These are phyloP conservation scores for Gracilaria vermiculophylla DNA, from an alignment of 23 red algal species.

Conservation along the genomic window DNA sequence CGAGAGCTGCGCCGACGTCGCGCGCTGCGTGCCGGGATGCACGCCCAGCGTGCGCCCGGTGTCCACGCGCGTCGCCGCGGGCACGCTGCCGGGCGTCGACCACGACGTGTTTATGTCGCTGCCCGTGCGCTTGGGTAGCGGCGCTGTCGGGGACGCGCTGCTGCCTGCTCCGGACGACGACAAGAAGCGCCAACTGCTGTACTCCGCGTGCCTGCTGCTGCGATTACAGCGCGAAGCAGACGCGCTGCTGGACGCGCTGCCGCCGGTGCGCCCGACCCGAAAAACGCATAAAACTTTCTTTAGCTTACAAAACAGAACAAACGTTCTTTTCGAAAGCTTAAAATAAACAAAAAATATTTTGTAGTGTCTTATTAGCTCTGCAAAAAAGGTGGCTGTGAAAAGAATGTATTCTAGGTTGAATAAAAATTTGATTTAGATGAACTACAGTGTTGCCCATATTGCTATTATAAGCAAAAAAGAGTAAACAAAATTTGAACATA, in stretches of 20 bases:
- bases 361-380: no score
- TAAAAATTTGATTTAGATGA: no score
- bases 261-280: no score
- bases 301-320: no score
- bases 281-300: no score
- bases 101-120: conserved; percentile 61
- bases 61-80: conserved; percentile 12
- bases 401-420: no score
- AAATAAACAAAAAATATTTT: no score
- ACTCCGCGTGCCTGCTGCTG: conserved; percentile 1
- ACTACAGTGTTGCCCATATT: no score
- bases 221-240: neutral
- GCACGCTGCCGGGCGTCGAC: neutral
- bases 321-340: no score
- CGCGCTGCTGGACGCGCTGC: neutral
- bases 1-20: conserved; percentile 45
- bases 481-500: no score
- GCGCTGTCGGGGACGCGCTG: neutral
- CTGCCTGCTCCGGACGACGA: conserved; percentile 4
- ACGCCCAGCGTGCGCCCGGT: conserved; percentile 12
- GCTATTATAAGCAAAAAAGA: no score
- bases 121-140: conserved; percentile 29
- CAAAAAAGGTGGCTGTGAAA: no score
- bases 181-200: neutral
- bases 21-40: neutral